Base-by-base conservation (phyloP, 176 grass and related monocot genomes). In the Oryza glumipatula region DNA sequence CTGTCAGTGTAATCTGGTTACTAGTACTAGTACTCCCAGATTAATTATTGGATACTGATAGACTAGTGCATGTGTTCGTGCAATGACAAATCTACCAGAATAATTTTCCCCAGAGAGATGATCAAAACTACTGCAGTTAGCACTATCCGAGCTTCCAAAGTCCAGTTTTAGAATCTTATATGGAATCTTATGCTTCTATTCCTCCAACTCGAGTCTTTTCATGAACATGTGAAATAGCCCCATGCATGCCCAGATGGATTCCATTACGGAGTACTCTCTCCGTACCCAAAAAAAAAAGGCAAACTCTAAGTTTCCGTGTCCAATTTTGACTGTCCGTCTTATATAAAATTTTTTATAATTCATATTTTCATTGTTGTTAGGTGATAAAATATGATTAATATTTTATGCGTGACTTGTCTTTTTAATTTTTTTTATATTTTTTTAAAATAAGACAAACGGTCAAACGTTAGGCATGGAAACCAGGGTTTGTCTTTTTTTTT, bases 221-320 rank as follows among this genome's bases (percentile, higher is more conserved):
- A 74, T 74, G 60, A 74, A 83, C 82, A 80, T 74, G 70, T 70
- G 52, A 24, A 84, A 79, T 84, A 84, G 33, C 44, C 61, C 19
- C 28, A 68, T 63, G 76, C 49, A 76, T 52, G 44, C 17, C 70
- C 15, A 61, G 13, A 69, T 76, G 63, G 72, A 63, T 19, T 22
- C 26, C 45, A 44, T 74, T 66, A 26, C 26, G 26, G 26, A 1
- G 26, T 26, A 26, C 26, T n/a, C n/a, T n/a, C n/a, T n/a, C n/a
- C n/a, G n/a, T n/a, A n/a, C n/a, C n/a, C n/a, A n/a, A n/a, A n/a
- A 26, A 26, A 26, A 26, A 26, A 26, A 26, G 1, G 1, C 26
- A 26, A 26, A 26, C 1, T 1, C 26, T 1, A 26, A 0, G 1
- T 26, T 26, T 26, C 26, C 26, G 1, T 26, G 1, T 26, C 26